Evolutionary conservation across 1,139 yeast genomes (phyloP).

Genomic region (Candida pseudoviswanathii): DNA sequence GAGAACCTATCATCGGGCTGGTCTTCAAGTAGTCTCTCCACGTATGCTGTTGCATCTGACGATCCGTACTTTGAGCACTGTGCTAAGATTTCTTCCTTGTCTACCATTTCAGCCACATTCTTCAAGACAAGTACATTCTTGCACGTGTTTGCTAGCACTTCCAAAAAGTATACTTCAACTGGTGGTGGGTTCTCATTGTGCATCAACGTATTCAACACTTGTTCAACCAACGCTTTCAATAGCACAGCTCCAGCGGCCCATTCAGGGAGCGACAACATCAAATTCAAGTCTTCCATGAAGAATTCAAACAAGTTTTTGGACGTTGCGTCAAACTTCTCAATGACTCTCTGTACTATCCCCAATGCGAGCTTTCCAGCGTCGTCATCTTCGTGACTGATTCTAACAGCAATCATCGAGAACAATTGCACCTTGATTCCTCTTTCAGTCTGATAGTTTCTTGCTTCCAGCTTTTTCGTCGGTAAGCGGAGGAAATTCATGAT

Average conservation of each 20-base stretch:
- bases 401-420: conserved; percentile 46
- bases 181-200: conserved; percentile 3
- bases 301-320: conserved; percentile 49
- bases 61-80: neutral
- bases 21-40: neutral
- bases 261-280: conserved; percentile 53
- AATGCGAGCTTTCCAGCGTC: neutral
- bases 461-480: conserved; percentile 41
- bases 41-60: neutral
- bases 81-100: neutral
- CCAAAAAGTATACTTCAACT: conserved; percentile 14
- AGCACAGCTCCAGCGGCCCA: conserved; percentile 59
- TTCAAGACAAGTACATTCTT: conserved; percentile 4
- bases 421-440: conserved; percentile 53
- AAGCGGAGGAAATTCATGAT: conserved; percentile 52
- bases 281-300: conserved; percentile 57
- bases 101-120: neutral
- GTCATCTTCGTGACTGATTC: conserved; percentile 20
- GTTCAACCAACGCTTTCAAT: conserved; percentile 4
- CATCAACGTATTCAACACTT: neutral
- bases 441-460: conserved; percentile 45
- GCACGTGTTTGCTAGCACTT: conserved; percentile 13
- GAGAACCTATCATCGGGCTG: neutral
- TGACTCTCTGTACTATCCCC: neutral
- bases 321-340: conserved; percentile 2